Evolutionary conservation across 2,329 filamentous ascomycete genomes (phyloP).

Genomic region (Rhinocladiella mackenziei): DNA sequence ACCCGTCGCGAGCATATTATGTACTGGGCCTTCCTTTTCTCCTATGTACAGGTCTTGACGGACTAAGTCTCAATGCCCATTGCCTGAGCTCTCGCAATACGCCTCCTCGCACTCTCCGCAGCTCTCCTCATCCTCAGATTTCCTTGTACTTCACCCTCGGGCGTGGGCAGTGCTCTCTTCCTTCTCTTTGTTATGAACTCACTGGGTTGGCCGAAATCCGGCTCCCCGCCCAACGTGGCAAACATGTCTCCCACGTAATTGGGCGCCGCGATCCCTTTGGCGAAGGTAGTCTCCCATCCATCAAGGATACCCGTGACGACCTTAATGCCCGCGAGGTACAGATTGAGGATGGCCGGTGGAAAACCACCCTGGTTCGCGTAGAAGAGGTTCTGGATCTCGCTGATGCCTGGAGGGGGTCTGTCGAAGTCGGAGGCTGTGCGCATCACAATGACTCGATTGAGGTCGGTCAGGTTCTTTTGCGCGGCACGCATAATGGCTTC

Average conservation of each 20-base stretch:
- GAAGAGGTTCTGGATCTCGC: slow-evolving; percentile 57
- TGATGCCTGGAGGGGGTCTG: slow-evolving; percentile 57
- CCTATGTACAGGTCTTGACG: too few species aligned
- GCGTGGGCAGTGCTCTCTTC: not conserved
- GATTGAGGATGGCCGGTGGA: slow-evolving; percentile 59
- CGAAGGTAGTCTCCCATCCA: slow-evolving; percentile 59
- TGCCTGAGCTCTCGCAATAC: not conserved
- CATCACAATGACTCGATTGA: slow-evolving; percentile 63
- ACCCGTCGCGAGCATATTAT: too few species aligned
- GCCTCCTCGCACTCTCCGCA: slow-evolving; percentile 8
- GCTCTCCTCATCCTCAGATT: slow-evolving; percentile 25
- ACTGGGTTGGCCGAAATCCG: slow-evolving; percentile 56
- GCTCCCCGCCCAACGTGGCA: slow-evolving; percentile 61
- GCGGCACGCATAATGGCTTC: slow-evolving; percentile 62
- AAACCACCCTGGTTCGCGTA: slow-evolving; percentile 61
- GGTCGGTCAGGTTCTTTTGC: slow-evolving; percentile 58
- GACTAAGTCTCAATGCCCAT: not conserved
- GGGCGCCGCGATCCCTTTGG: slow-evolving; percentile 51
- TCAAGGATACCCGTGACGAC: slow-evolving; percentile 61
- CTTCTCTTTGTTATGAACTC: slow-evolving; percentile 16
- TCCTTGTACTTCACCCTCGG: slow-evolving; percentile 40
- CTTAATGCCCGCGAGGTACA: slow-evolving; percentile 62
- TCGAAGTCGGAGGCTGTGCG: slow-evolving; percentile 69
- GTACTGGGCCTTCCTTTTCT: too few species aligned
- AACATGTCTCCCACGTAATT: slow-evolving; percentile 72